Evolutionary conservation across 306 rosid species (phyloP).

Genomic region (Lathyrus sativus): DNA sequence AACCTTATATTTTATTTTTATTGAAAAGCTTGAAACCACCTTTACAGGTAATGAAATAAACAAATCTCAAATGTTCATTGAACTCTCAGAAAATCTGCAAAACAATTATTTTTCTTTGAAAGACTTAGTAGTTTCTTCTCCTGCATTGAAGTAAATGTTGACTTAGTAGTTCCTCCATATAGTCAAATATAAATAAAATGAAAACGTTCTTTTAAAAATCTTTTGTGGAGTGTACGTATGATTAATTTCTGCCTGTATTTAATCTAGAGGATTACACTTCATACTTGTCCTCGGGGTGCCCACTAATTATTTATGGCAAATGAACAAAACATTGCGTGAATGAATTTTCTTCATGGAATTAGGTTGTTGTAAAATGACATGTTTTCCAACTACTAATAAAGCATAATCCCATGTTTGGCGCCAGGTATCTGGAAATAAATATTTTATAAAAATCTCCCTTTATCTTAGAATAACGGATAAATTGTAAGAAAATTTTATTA

Average conservation of each 20-base stretch:
- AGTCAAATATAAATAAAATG: too few relatives aligned
- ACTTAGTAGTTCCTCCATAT: not conserved
- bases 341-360: not conserved
- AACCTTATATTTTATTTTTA: too few relatives aligned
- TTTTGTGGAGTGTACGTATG: not conserved
- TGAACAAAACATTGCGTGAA: not conserved
- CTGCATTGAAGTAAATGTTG: not conserved
- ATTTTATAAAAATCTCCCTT: not conserved
- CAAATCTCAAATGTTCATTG: not conserved
- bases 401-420: not conserved
- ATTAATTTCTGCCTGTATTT: not conserved
- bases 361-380: not conserved
- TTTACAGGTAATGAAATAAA: not conserved
- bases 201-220: not conserved
- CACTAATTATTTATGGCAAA: too few relatives aligned
- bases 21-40: not conserved
- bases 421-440: not conserved
- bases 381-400: not conserved
- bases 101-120: slow-evolving; percentile 1
- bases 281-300: not conserved
- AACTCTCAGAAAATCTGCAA: slow-evolving; percentile 5
- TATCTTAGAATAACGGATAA: too few relatives aligned
- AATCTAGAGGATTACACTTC: not conserved
- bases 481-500: too few relatives aligned
- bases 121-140: not conserved